These are phyloP conservation scores for Cercospora janseana DNA, from an alignment of 2,329 filamentous ascomycete genomes.

Conservation along the genomic window DNA sequence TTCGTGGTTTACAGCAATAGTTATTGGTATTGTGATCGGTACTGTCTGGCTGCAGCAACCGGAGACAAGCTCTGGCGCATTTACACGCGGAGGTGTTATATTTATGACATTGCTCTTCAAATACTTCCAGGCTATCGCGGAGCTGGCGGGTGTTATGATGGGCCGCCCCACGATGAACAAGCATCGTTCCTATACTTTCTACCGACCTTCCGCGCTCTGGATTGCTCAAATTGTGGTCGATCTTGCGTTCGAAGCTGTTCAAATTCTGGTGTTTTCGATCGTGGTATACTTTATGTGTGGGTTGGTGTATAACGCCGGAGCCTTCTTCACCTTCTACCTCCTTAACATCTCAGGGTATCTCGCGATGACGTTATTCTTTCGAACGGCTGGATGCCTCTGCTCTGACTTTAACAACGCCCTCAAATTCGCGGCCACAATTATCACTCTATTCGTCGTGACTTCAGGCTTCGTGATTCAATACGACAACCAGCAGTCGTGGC, in stretches of 20 bases:
- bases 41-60: constrained; percentile 74
- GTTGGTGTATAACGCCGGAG: constrained; percentile 65
- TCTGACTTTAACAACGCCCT: constrained; percentile 83
- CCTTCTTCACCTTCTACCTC: constrained; percentile 75
- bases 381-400: constrained; percentile 70
- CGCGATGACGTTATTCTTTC: constrained; percentile 74
- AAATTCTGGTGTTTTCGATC: constrained; percentile 70
- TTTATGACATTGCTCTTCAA: constrained; percentile 82
- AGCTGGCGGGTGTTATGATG: constrained; percentile 71
- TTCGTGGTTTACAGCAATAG: constrained; percentile 67
- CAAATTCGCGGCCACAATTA: constrained; percentile 72
- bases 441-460: constrained; percentile 78
- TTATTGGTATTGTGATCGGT: constrained; percentile 75
- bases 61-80: constrained; percentile 64
- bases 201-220: constrained; percentile 78
- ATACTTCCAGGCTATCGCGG: constrained; percentile 80
- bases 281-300: constrained; percentile 80
- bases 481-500: constrained; percentile 69
- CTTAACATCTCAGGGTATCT: constrained; percentile 39
- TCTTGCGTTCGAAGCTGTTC: constrained; percentile 62
- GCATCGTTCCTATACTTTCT: constrained; percentile 78
- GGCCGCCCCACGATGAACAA: constrained; percentile 78
- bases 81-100: constrained; percentile 76
- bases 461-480: constrained; percentile 84
- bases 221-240: constrained; percentile 81